These are phyloP conservation scores for Melastoma candidum DNA, from an alignment of 441 rosid genomes.

Conservation along the genomic window DNA sequence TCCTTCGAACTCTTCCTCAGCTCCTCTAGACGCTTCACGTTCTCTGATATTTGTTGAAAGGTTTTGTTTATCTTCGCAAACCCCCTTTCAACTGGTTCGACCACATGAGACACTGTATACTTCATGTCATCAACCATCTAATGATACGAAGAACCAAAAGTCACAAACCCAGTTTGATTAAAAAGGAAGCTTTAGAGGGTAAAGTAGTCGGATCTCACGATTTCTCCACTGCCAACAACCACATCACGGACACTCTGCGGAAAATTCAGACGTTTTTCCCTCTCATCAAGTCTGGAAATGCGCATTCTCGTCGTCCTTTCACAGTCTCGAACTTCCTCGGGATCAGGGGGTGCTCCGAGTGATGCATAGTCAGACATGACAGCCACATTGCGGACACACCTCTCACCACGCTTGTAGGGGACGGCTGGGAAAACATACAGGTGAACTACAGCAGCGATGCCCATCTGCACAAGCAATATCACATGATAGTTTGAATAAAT, in stretches of 20 bases:
- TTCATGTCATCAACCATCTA: slow-evolving; percentile 98
- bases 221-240: slow-evolving; percentile 89
- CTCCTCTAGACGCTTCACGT: slow-evolving; percentile 67
- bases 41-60: slow-evolving; percentile 77
- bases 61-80: slow-evolving; percentile 76
- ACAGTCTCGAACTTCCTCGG: slow-evolving; percentile 81
- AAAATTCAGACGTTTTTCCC: slow-evolving; percentile 70
- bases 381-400: slow-evolving; percentile 92
- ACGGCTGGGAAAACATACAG: slow-evolving; percentile 83
- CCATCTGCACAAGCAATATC: slow-evolving; percentile 55
- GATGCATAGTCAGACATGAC: slow-evolving; percentile 93
- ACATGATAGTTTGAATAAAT: not conserved
- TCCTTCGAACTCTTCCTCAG: slow-evolving; percentile 60
- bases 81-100: slow-evolving; percentile 95
- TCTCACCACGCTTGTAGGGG: slow-evolving; percentile 92
- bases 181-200: not conserved
- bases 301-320: slow-evolving; percentile 56
- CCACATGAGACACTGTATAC: slow-evolving; percentile 92
- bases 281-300: slow-evolving; percentile 51
- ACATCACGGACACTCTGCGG: slow-evolving; percentile 98
- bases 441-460: slow-evolving; percentile 88
- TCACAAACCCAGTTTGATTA: slow-evolving; percentile 8
- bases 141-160: slow-evolving; percentile 2
- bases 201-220: slow-evolving; percentile 39
- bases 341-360: slow-evolving; percentile 77